Base-by-base conservation (phyloP, 1,284 basidiomycete genomes). In the Ustilago lituana region DNA sequence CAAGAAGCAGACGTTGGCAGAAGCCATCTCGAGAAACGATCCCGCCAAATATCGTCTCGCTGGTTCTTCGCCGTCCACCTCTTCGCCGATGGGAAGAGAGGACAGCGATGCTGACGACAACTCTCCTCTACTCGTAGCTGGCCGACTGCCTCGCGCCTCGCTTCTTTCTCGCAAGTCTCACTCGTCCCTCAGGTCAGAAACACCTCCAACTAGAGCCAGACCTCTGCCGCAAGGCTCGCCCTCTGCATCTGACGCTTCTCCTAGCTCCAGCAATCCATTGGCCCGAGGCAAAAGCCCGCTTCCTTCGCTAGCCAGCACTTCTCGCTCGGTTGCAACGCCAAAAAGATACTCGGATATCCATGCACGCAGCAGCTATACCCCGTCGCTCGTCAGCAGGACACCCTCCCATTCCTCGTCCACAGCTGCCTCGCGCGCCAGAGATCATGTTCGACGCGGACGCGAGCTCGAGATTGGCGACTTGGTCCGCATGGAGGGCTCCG, bases 381-480 rank as follows among this genome's bases (percentile, higher is more conserved):
- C 57, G 5, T 51, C 63, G 3, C n/a, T 41, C 9, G 44, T 58
- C 15, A 32, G 36, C 29, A 48, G 57, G 8, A 65, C 67, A 10
- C 63, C 63, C 12, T 63, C 63, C 5, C 64, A 72, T 33, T 17
- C 64, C 15, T 59, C 63, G 2, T 56, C 68, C 14, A 72, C 68
- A 22, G 55, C 60, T 14, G 54, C 68, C n/a, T 67, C 63, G 12
- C 48, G 64, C 32, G 68, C 68, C 19, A 46, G 48, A 10, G 48
- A 66, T 14, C 27, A 41, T 31, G 22, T 52, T 29, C 50, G 70
- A 20, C 52, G 62, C 6, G 69, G 70, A 24, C 49, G 66, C 10
- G 60, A 66, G 36, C 65, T 74, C 40, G 77, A 79, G 31, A 76
- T 78, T 23, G 78, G 77, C 17, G 78, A 80, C 45, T 10, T 67